Conservation (phyloP, 176 grass and related monocot species). For the Bolboschoenus planiculmis region DNA sequence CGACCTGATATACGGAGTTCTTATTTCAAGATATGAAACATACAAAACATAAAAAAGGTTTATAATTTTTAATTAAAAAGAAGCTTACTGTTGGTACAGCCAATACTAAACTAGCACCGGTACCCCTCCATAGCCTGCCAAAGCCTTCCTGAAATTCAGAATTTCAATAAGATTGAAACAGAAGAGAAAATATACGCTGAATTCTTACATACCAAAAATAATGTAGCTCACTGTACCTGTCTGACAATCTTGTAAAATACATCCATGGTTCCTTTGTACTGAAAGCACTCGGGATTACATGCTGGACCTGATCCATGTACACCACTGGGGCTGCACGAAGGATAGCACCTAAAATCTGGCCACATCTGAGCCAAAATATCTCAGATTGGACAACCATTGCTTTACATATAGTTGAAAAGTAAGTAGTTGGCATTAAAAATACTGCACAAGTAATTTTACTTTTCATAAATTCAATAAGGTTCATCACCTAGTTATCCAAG, state of each 20-base stretch:
- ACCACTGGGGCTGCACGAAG: constrained; percentile 58
- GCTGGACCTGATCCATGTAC: constrained; percentile 38
- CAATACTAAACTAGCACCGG: constrained; percentile 69
- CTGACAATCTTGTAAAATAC: constrained; percentile 72
- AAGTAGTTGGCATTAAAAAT: not conserved
- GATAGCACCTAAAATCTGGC: constrained; percentile 78
- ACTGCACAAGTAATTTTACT: not conserved
- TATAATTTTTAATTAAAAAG: constrained; percentile 19
- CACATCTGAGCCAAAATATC: constrained; percentile 65
- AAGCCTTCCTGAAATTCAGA: constrained; percentile 66
- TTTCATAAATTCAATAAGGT: not conserved
- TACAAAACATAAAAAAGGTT: not conserved
- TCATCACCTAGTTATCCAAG: not conserved
- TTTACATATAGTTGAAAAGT: constrained; percentile 10
- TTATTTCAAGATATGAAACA: not conserved
- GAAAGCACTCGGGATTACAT: constrained; percentile 60
- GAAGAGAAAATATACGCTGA: not conserved
- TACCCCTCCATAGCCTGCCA: constrained; percentile 83
- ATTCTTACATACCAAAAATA: not conserved
- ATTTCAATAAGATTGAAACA: constrained; percentile 12
- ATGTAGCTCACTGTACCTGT: constrained; percentile 39
- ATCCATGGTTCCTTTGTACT: constrained; percentile 88
- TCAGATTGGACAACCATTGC: constrained; percentile 35
- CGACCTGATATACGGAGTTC: constrained; percentile 42
- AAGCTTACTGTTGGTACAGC: constrained; percentile 72